A percentile compares a stretch with the other conserved stretches of the same genome.
phyloP scores from a whole-genome alignment of 2,329 filamentous ascomycete species.

The Pseudogymnoascus sp. region DNA sequence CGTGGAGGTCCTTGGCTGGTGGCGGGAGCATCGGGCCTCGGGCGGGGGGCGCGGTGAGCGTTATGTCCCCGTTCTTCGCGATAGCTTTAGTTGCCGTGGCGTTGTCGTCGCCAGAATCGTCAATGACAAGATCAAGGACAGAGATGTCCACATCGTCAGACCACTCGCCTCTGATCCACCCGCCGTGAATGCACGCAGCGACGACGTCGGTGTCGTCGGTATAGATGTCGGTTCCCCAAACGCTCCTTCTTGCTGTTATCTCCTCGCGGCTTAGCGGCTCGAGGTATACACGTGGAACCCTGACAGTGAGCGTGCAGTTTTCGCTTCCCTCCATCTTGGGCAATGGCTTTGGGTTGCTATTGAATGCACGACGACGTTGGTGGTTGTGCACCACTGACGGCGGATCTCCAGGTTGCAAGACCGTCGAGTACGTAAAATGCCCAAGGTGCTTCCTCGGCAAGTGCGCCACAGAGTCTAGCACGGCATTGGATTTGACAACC shows the following conservation, averaged over 20 bases:
- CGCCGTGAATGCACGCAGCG: slow-evolving; percentile 85
- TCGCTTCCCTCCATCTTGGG: slow-evolving; percentile 64
- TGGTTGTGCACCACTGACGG: slow-evolving; percentile 15
- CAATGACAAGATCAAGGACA: slow-evolving; percentile 51
- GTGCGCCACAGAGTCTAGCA: slow-evolving; percentile 64
- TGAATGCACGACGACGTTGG: slow-evolving; percentile 45
- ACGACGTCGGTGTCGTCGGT: slow-evolving; percentile 93
- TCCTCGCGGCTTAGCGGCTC: slow-evolving; percentile 64
- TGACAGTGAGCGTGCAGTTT: slow-evolving; percentile 85
- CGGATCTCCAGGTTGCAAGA: slow-evolving; percentile 45
- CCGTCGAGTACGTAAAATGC: slow-evolving; percentile 71
- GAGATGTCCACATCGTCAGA: slow-evolving; percentile 64
- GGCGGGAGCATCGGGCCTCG: slow-evolving; percentile 57
- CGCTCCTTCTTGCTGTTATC: slow-evolving; percentile 67
- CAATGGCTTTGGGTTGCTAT: slow-evolving; percentile 59
- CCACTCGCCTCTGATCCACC: slow-evolving; percentile 89
- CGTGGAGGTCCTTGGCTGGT: slow-evolving; percentile 69
- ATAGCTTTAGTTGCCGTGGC: slow-evolving; percentile 22
- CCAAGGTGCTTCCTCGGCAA: slow-evolving; percentile 74
- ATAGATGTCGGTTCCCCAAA: slow-evolving; percentile 94
- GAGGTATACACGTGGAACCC: slow-evolving; percentile 74
- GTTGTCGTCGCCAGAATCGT: slow-evolving; percentile 28
- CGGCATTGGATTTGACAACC: slow-evolving; percentile 58
- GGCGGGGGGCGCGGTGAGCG: slow-evolving; percentile 46
- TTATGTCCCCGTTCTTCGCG: slow-evolving; percentile 31